Conservation (phyloP, 805 yeast species). For the Kurtzmaniella cleridarum region DNA sequence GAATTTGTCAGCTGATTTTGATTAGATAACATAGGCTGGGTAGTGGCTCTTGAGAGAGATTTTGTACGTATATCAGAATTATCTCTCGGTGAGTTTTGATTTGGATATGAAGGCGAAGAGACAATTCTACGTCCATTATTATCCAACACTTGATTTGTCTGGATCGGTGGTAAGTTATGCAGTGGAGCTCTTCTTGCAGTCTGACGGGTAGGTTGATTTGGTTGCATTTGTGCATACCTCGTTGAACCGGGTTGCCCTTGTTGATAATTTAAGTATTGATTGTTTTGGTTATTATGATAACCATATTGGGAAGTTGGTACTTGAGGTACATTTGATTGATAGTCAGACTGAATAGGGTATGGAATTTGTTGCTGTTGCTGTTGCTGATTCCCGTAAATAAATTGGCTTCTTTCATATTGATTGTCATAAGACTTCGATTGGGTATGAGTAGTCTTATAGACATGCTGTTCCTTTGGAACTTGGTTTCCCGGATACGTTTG, state of each 20-base stretch:
- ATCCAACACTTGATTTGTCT: constrained; percentile 10
- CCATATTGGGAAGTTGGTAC: no score
- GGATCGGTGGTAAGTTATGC: constrained; percentile 12
- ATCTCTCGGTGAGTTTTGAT: constrained; percentile 1
- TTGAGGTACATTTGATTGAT: no score
- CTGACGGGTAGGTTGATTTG: constrained; percentile 4
- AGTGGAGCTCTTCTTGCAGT: constrained; percentile 13
- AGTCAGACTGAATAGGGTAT: not conserved
- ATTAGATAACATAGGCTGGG: constrained; percentile 1
- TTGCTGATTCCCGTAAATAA: constrained; percentile 5
- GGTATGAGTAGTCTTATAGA: not conserved
- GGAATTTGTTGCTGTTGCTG: constrained; percentile 7
- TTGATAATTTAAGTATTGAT: not conserved
- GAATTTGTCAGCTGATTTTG: constrained; percentile 4
- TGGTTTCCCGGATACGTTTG: not conserved
- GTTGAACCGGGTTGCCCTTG: not conserved
- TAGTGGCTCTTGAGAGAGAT: constrained; percentile 22
- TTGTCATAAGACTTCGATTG: constrained; percentile 2
- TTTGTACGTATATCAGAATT: constrained; percentile 14
- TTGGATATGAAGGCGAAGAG: constrained; percentile 17
- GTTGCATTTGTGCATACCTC: not conserved
- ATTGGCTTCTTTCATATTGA: constrained; percentile 3
- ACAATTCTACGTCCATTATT: constrained; percentile 21
- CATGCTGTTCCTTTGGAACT: not conserved
- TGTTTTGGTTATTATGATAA: no score